Percentiles rank a stretch among this genome's conserved stretches.
These are phyloP conservation scores for Fusarium sp. DNA, from an alignment of 2,329 filamentous ascomycete genomes.

Conservation along the genomic window DNA sequence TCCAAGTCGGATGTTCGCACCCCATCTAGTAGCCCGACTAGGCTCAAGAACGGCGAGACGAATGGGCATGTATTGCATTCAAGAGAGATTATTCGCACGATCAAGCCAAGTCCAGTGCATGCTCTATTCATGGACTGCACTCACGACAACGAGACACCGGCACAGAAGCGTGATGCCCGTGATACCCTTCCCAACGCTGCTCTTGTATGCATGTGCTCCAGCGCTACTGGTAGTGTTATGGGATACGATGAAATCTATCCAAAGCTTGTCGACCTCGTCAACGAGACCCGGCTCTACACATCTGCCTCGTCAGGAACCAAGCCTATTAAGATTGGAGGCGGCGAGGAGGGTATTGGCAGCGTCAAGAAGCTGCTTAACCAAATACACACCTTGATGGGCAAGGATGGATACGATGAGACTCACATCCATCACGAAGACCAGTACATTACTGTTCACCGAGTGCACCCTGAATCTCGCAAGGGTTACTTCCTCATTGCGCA, in stretches of 20 bases:
- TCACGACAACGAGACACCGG: constrained; percentile 96
- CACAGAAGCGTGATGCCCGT: constrained; percentile 91
- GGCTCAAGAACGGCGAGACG: constrained; percentile 31
- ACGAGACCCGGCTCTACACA: constrained; percentile 84
- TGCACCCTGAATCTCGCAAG: constrained; percentile 90
- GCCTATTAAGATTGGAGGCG: constrained; percentile 71
- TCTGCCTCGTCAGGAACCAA: constrained; percentile 73
- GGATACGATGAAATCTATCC: constrained; percentile 98
- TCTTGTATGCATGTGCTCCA: constrained; percentile 94
- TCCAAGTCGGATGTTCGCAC: constrained; percentile 65
- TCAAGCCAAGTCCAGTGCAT: constrained; percentile 89
- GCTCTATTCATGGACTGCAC: constrained; percentile 99
- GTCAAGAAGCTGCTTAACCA: constrained; percentile 94
- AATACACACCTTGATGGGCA: constrained; percentile 95
- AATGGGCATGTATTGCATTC: constrained; percentile 50
- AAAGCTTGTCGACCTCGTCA: constrained; percentile 89
- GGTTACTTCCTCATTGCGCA: constrained; percentile 97
- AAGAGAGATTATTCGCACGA: constrained; percentile 77
- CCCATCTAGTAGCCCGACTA: constrained; percentile 46
- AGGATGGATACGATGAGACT: constrained; percentile 92
- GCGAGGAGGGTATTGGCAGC: constrained; percentile 85
- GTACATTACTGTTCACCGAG: constrained; percentile 94
- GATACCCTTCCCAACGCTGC: constrained; percentile 96
- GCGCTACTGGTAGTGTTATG: constrained; percentile 94
- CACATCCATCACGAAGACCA: constrained; percentile 97